Evolutionary conservation across 1,284 basidiomycete species (phyloP).

Genomic region (Tausonia pullulans): DNA sequence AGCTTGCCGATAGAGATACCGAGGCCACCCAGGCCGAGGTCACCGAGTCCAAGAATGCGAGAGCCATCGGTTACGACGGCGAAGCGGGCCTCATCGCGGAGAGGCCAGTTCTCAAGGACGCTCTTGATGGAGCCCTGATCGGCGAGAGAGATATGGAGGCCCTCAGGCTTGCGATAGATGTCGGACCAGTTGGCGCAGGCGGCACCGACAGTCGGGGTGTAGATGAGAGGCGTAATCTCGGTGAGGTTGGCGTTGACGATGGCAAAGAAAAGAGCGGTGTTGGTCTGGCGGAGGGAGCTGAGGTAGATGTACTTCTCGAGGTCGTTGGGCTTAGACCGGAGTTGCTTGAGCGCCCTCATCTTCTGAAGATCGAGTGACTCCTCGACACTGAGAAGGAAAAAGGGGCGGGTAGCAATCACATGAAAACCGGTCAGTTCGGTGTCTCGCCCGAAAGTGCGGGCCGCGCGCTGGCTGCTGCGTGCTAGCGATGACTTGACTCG

Average conservation of each 20-base stretch:
- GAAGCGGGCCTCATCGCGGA: conserved; percentile 57
- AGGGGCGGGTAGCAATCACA: neutral
- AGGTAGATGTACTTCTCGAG: conserved; percentile 78
- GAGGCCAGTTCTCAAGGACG: conserved; percentile 66
- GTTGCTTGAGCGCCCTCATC: conserved; percentile 38
- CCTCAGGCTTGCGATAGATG: conserved; percentile 68
- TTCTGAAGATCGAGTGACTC: conserved; percentile 1
- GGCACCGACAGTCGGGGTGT: conserved; percentile 86
- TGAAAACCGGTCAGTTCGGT: neutral
- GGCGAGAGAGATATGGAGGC: conserved; percentile 61
- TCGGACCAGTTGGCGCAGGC: conserved; percentile 69
- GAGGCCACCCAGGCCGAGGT: conserved; percentile 59
- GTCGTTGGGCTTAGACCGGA: conserved; percentile 39
- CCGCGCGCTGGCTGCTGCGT: neutral
- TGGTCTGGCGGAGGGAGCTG: conserved; percentile 12
- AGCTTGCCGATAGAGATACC: conserved; percentile 89
- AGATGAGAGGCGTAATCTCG: conserved; percentile 73
- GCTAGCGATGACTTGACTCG: neutral
- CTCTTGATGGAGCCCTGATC: conserved; percentile 68
- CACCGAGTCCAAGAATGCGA: conserved; percentile 84
- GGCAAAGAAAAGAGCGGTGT: conserved; percentile 8
- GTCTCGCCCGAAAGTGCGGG: neutral
- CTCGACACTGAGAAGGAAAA: neutral
- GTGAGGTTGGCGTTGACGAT: neutral
- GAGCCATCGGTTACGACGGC: conserved; percentile 68